Percentiles rank a stretch among this genome's conserved stretches.
phyloP scores from a whole-genome alignment of 768 basidiomycete genomes.

The Kwoniella newhampshirensis region DNA sequence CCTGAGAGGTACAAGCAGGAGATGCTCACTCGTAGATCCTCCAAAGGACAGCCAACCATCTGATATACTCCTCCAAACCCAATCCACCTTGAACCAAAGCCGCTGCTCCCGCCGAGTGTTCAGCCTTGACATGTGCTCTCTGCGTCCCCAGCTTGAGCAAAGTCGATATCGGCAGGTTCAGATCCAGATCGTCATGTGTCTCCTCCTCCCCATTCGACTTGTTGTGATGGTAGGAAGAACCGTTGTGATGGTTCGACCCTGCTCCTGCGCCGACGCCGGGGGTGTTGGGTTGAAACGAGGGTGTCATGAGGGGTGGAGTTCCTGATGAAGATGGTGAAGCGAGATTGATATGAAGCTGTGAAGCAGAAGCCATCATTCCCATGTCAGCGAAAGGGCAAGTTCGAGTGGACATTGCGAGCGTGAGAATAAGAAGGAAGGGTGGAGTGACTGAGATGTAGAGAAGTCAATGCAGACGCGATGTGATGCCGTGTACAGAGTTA shows the following conservation, averaged over 20 bases:
- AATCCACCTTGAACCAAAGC: slow-evolving; percentile 64
- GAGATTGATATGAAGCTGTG: too few relatives aligned
- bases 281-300: slow-evolving; percentile 38
- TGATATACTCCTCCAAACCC: slow-evolving; percentile 65
- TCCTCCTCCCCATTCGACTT: neutral
- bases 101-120: slow-evolving; percentile 62
- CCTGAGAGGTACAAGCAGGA: too few relatives aligned
- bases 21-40: slow-evolving; percentile 70
- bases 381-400: too few relatives aligned
- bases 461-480: too few relatives aligned
- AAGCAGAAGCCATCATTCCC: too few relatives aligned
- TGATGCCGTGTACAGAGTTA: too few relatives aligned
- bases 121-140: slow-evolving; percentile 62
- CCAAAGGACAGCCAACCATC: slow-evolving; percentile 75
- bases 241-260: neutral
- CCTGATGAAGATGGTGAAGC: neutral
- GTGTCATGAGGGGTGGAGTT: slow-evolving; percentile 20
- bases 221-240: too few relatives aligned
- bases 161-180: slow-evolving; percentile 51
- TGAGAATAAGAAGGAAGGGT: too few relatives aligned
- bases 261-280: too few relatives aligned
- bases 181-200: slow-evolving; percentile 45
- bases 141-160: slow-evolving; percentile 57
- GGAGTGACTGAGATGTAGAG: too few relatives aligned
- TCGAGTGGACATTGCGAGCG: too few relatives aligned